These are phyloP conservation scores for Debaryomycetaceae sp. DNA, from an alignment of 1,139 yeast species.

Conservation along the genomic window DNA sequence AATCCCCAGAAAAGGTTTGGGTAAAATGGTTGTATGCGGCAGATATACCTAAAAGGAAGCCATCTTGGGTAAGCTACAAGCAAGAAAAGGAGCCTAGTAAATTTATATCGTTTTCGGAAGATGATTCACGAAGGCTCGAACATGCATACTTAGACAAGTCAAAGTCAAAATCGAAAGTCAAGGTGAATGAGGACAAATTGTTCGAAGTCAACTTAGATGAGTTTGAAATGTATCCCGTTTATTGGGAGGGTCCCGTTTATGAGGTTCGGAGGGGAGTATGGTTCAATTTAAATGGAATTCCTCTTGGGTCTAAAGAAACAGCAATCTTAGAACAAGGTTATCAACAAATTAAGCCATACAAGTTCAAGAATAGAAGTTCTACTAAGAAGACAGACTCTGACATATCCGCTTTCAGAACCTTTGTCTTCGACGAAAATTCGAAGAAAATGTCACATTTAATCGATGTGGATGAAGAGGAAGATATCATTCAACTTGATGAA, in stretches of 20 bases:
- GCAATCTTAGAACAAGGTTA: slow-evolving; percentile 60
- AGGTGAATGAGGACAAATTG: slow-evolving; percentile 79
- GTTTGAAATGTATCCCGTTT: slow-evolving; percentile 62
- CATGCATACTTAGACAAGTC: slow-evolving; percentile 27
- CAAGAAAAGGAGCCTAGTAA: slow-evolving; percentile 51
- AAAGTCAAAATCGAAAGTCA: slow-evolving; percentile 20
- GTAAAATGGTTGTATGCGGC: slow-evolving; percentile 79
- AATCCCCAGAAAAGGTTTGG: slow-evolving; percentile 10
- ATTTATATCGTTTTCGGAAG: slow-evolving; percentile 65
- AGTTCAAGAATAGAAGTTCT: slow-evolving; percentile 1
- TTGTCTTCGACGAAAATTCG: not conserved
- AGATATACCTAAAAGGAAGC: slow-evolving; percentile 69
- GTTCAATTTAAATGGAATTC: slow-evolving; percentile 65
- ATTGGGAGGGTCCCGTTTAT: slow-evolving; percentile 87
- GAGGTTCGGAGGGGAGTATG: slow-evolving; percentile 85
- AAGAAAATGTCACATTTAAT: slow-evolving; percentile 3
- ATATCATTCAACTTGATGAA: slow-evolving; percentile 27
- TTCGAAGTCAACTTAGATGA: slow-evolving; percentile 64
- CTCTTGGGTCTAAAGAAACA: slow-evolving; percentile 52
- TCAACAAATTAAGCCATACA: slow-evolving; percentile 25
- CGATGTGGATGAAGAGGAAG: slow-evolving; percentile 23
- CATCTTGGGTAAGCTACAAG: slow-evolving; percentile 51
- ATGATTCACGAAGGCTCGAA: slow-evolving; percentile 66
- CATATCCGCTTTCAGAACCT: slow-evolving; percentile 6
- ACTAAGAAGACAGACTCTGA: slow-evolving; percentile 6